These are phyloP conservation scores for Agroathelia rolfsii DNA, from an alignment of 1,284 basidiomycete genomes.

Conservation along the genomic window DNA sequence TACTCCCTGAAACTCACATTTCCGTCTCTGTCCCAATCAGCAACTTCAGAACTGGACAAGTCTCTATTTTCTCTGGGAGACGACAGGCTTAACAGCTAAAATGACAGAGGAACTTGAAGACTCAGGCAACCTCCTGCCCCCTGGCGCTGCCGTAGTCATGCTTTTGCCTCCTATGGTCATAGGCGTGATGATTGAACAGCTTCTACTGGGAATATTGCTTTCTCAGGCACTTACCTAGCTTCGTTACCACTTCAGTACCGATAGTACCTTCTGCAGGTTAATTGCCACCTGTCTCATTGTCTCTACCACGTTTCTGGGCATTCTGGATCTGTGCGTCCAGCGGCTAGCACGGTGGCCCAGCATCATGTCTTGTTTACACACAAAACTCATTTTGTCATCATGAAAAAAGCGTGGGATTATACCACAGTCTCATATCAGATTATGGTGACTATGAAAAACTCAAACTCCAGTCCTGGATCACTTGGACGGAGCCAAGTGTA, in stretches of 20 bases:
- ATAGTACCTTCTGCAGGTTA: slow-evolving; percentile 5
- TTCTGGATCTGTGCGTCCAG: slow-evolving; percentile 8
- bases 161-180: slow-evolving; percentile 8
- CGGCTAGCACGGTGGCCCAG: no score
- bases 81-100: no score
- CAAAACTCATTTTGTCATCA: no score
- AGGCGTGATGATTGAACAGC: slow-evolving; percentile 7
- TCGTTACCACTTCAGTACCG: not conserved
- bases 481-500: slow-evolving; percentile 8
- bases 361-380: no score
- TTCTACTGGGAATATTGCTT: slow-evolving; percentile 6
- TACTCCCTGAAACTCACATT: no score
- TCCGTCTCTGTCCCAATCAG: no score
- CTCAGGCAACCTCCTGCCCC: no score
- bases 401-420: slow-evolving; percentile 9
- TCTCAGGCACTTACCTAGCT: slow-evolving; percentile 7
- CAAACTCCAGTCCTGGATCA: slow-evolving; percentile 10
- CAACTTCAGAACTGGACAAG: no score
- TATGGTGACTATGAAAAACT: slow-evolving; percentile 5
- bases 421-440: slow-evolving; percentile 6
- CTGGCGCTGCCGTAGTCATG: slow-evolving; percentile 4
- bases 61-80: no score
- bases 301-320: slow-evolving; percentile 7
- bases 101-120: no score
- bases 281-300: slow-evolving; percentile 7